phyloP scores from a whole-genome alignment of 2,329 filamentous ascomycete genomes.

The Periconia macrospinosa region DNA sequence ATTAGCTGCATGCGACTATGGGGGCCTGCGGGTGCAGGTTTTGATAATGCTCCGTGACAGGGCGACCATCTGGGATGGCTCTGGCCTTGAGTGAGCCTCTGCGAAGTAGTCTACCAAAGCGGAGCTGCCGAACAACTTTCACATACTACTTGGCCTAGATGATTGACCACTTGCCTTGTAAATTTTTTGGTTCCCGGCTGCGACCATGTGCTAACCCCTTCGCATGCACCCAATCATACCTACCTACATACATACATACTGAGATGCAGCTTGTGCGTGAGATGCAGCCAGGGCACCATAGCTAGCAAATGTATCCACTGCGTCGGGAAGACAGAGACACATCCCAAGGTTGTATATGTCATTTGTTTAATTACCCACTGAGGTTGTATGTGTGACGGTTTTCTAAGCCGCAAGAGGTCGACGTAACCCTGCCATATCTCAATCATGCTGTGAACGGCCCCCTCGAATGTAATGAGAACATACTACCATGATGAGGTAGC shows the following conservation, averaged over 20 bases:
- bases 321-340: slow-evolving; percentile 4
- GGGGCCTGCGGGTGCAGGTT: slow-evolving; percentile 1
- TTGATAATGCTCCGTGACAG: too few species aligned
- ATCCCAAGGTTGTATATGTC: background rate
- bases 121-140: slow-evolving; percentile 18
- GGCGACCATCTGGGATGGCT: slow-evolving; percentile 16
- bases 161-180: background rate
- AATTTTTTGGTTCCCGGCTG: background rate
- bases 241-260: background rate
- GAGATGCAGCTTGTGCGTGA: background rate
- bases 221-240: too few species aligned
- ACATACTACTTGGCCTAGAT: background rate
- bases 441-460: background rate
- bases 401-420: background rate
- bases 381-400: background rate
- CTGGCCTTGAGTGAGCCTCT: slow-evolving; percentile 6
- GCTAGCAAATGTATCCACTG: slow-evolving; percentile 5
- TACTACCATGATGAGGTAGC: background rate
- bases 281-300: slow-evolving; percentile 1
- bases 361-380: slow-evolving; percentile 3
- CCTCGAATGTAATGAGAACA: background rate
- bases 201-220: background rate
- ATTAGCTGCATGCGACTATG: slow-evolving; percentile 30
- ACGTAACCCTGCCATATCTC: background rate
- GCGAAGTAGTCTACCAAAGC: slow-evolving; percentile 18